Conservation (phyloP, 441 rosid species). For the Croton laevigatus region DNA sequence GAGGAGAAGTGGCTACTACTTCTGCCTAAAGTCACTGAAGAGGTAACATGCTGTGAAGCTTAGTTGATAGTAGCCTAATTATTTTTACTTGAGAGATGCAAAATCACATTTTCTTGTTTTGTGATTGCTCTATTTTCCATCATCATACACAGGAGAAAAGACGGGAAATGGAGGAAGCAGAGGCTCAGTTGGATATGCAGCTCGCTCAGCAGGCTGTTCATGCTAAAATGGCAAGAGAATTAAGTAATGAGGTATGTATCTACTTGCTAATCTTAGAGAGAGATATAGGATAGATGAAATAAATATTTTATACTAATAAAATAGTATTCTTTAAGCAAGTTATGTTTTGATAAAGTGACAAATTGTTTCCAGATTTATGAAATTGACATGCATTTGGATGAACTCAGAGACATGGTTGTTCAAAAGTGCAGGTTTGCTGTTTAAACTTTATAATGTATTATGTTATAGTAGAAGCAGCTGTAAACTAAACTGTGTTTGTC, state of each 20-base stretch:
- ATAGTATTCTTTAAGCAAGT: background rate
- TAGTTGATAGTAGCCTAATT: background rate
- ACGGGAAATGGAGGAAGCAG: conserved; percentile 70
- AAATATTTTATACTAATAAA: background rate
- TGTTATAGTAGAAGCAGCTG: background rate
- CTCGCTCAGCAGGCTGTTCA: conserved; percentile 78
- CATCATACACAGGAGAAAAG: conserved; percentile 55
- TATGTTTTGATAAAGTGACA: background rate
- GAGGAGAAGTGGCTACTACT: conserved; percentile 91
- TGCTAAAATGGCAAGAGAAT: conserved; percentile 67
- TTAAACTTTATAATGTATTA: background rate
- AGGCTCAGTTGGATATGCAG: conserved; percentile 61
- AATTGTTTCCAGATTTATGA: conserved; percentile 51
- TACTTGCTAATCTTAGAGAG: background rate
- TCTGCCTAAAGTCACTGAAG: conserved; percentile 89
- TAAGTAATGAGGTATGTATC: conserved; percentile 54
- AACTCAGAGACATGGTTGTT: conserved; percentile 72
- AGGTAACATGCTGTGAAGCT: conserved; percentile 26
- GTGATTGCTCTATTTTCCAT: background rate
- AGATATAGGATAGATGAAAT: background rate
- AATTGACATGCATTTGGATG: conserved; percentile 71
- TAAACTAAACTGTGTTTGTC: background rate
- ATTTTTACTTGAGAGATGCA: background rate
- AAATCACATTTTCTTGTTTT: background rate
- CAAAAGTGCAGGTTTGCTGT: conserved; percentile 65